Base-by-base conservation (phyloP, 805 yeast genomes). In the Schwanniomyces vanrijiae region DNA sequence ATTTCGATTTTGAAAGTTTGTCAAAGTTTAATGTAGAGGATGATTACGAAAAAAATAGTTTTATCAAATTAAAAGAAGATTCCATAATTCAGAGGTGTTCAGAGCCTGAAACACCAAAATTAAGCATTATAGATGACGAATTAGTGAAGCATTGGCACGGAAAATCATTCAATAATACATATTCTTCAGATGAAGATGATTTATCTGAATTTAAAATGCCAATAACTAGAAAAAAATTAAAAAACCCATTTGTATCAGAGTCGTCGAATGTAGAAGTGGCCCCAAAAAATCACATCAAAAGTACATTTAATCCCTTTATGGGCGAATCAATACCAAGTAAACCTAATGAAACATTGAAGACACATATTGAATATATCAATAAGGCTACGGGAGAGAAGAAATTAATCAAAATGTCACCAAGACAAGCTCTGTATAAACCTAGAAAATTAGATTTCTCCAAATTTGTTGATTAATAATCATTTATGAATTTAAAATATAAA, bases 111-210 rank as follows among this genome's bases (percentile, higher is more conserved):
- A 67, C 75, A 4, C 73, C 73, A 1, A 37, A 45, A 1, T 53
- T 46, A 3, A 75, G 71, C 46, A 28, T 71, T 26, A 68, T 72
- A 5, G 57, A 61, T 31, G 74, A 69, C 3, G 56, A 60, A 5
- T 51, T 60, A 42, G 67, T 69, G 11, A 48, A 59, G 14, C 62
- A 64, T 28, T 73, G 77, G 77, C 67, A 70, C 45, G 71, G 68
- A 1, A 62, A 63, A 34, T 66, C 74, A 5, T 58, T 50, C 53
- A 55, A 57, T 34, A 55, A 54, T 47, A 55, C 54, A 37, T 66
- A 58, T 28, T 59, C 66, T 1, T 64, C 67, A n/a, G 74, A 66
- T 26, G 71, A 66, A 29, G 69, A 59, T 37, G 55, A 46, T 44
- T 7, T 11, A 16, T 38, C 50, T 3, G 42, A 44, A 3, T 21